Percentiles rank a stretch among this genome's conserved stretches.
Evolutionary conservation across 1,284 basidiomycete genomes (phyloP).

Genomic region (Sporisorium graminicola): DNA sequence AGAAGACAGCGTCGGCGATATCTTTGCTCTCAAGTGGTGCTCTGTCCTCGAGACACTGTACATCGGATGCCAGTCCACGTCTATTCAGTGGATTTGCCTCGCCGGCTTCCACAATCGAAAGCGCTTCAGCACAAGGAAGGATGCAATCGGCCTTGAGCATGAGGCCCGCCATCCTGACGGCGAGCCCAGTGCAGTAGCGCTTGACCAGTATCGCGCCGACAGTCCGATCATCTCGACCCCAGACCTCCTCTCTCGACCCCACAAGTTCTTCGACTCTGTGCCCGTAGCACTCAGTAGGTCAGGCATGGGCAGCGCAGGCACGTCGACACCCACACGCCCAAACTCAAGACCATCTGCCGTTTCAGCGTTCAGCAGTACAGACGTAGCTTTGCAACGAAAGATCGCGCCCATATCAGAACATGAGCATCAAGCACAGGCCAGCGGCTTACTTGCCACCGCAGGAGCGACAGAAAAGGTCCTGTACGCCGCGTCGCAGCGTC

Average conservation of each 20-base stretch:
- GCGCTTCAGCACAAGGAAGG: neutral
- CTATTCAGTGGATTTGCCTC: slow-evolving; percentile 61
- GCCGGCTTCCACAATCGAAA: slow-evolving; percentile 26
- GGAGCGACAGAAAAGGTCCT: slow-evolving; percentile 35
- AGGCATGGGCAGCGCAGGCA: slow-evolving; percentile 34
- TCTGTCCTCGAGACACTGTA: slow-evolving; percentile 80
- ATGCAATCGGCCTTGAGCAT: too few species aligned
- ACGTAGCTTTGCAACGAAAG: neutral
- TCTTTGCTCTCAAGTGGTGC: slow-evolving; percentile 85
- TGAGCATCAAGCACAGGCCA: neutral
- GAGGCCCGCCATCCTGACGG: neutral
- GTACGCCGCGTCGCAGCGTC: slow-evolving; percentile 27
- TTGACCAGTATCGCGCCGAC: slow-evolving; percentile 11
- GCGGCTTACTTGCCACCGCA: slow-evolving; percentile 15
- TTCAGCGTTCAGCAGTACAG: neutral
- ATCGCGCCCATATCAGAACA: neutral
- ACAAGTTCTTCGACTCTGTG: slow-evolving; percentile 71
- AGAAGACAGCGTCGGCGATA: slow-evolving; percentile 87
- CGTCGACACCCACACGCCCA: slow-evolving; percentile 26
- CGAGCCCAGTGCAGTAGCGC: neutral
- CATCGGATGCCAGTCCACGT: slow-evolving; percentile 86
- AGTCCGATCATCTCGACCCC: slow-evolving; percentile 50
- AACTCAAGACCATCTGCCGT: slow-evolving; percentile 5
- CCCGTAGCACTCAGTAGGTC: slow-evolving; percentile 46
- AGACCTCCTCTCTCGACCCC: slow-evolving; percentile 44